Evolutionary conservation across 2,329 filamentous ascomycete genomes (phyloP).

Genomic region (Alternaria viburni): DNA sequence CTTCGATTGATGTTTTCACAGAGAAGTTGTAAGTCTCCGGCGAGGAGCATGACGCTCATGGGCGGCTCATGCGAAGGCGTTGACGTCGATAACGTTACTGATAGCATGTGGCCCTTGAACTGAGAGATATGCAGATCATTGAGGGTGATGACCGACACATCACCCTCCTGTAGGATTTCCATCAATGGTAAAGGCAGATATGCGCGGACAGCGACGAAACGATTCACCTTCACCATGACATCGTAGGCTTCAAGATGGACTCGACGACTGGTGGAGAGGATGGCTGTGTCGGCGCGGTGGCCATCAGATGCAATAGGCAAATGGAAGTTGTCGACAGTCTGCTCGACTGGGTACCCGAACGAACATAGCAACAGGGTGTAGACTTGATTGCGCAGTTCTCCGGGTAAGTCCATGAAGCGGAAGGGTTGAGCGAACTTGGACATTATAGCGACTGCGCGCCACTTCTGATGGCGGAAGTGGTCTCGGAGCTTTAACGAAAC

Average conservation of each 20-base stretch:
- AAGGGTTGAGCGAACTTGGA: not conserved
- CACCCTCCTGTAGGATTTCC: accelerated
- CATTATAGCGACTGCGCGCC: too few species aligned
- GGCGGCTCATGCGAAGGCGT: not conserved
- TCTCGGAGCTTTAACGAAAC: too few species aligned
- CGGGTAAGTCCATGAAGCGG: not conserved
- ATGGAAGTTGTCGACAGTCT: accelerated
- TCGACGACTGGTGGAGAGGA: not conserved
- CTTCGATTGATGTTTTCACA: not conserved
- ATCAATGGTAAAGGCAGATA: accelerated
- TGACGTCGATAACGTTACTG: not conserved
- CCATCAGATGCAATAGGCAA: not conserved
- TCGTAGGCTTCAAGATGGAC: not conserved
- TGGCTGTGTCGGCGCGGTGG: not conserved
- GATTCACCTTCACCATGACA: not conserved
- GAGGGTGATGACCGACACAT: not conserved
- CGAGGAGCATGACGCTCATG: not conserved
- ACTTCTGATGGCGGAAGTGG: too few species aligned
- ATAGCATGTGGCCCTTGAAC: not conserved
- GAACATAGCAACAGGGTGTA: not conserved
- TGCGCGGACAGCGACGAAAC: not conserved
- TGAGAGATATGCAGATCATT: not conserved
- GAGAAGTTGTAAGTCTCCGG: accelerated
- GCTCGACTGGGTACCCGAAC: not conserved
- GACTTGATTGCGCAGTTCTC: not conserved